Base-by-base conservation (phyloP, 495 filamentous ascomycete species). In the Aspergillus hancockii region DNA sequence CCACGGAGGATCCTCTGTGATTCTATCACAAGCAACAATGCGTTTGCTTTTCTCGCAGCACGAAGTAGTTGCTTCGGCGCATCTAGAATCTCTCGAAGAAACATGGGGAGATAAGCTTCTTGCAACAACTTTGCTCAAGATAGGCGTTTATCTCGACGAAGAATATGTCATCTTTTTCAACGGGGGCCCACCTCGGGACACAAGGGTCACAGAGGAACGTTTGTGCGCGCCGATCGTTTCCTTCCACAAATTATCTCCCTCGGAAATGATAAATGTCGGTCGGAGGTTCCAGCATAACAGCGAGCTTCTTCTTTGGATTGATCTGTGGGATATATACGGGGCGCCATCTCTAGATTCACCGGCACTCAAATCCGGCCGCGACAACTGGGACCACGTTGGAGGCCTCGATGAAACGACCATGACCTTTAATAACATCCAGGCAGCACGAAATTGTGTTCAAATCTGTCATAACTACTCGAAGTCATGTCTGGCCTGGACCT, bases 121-220 rank as follows among this genome's bases (percentile, higher is more conserved):
- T 3, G 53, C 53, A 1, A 47, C 41, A 14, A 40, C 41, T 5
- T 21, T 55, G 23, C 23, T 45, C 13, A 45, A 47, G 23, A 4
- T 55, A 14, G 53, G 41, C 4, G 45, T 55, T n/a, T 55, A 55
- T 36, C 36, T 55, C 53, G 23, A 55, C n/a, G 53, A 55, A 32
- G n/a, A 21, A 25, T 46, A 46, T 18, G 18, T 25, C n/a, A 47
- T 47, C 19, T 55, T 55, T 31, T 55, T 55, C 40, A 55, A 55
- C 28, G 53, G 53, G 18, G 53, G 16, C 0, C 36, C 28, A 12
- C 53, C 53, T 28, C 53, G 21, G 2, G 28, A 8, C 38, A 45
- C 22, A 1, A 55, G 40, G 13, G 40, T 55, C 28, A 45, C 53
- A 10, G 41, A 41, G 40, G 53, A 46, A 1, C 36, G 53, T 14